Conservation (phyloP, 2,329 filamentous ascomycete species). For the Penicillium sp. region DNA sequence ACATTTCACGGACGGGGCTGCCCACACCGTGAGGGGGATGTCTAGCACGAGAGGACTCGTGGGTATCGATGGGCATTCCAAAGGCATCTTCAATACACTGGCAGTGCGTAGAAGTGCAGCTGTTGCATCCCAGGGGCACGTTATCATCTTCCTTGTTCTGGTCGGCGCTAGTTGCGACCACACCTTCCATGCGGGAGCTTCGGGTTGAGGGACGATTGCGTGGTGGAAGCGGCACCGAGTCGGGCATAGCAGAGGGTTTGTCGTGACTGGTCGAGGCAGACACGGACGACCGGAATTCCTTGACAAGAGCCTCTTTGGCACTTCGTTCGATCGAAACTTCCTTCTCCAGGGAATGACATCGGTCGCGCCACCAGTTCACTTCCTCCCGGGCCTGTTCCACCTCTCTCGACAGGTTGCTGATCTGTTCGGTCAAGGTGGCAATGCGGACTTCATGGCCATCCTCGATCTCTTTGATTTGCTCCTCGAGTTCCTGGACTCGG, state of each 20-base stretch:
- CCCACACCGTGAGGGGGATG: constrained; percentile 41
- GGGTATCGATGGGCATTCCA: constrained; percentile 52
- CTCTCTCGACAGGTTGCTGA: constrained; percentile 65
- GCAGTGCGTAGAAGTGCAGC: constrained; percentile 69
- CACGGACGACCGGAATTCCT: constrained; percentile 47
- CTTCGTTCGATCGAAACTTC: constrained; percentile 58
- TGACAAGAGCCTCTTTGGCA: constrained; percentile 51
- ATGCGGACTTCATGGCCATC: constrained; percentile 53
- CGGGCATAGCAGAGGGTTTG: constrained; percentile 33
- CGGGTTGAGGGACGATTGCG: constrained; percentile 27
- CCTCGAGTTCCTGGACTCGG: constrained; percentile 73
- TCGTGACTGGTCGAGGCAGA: constrained; percentile 26
- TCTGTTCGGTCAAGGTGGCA: constrained; percentile 62
- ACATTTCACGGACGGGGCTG: constrained; percentile 60
- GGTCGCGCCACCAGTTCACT: constrained; percentile 54
- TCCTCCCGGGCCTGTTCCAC: constrained; percentile 68
- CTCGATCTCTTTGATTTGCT: constrained; percentile 57
- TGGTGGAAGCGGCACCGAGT: constrained; percentile 51
- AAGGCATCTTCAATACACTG: constrained; percentile 65
- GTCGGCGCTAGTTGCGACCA: constrained; percentile 24
- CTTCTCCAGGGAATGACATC: constrained; percentile 68
- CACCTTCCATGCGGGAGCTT: constrained; percentile 31
- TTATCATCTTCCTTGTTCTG: constrained; percentile 36
- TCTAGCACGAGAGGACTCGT: constrained; percentile 44
- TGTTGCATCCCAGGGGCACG: constrained; percentile 66